Base-by-base conservation (phyloP, 768 basidiomycete genomes). In the Xerocomellus amylosporus region DNA sequence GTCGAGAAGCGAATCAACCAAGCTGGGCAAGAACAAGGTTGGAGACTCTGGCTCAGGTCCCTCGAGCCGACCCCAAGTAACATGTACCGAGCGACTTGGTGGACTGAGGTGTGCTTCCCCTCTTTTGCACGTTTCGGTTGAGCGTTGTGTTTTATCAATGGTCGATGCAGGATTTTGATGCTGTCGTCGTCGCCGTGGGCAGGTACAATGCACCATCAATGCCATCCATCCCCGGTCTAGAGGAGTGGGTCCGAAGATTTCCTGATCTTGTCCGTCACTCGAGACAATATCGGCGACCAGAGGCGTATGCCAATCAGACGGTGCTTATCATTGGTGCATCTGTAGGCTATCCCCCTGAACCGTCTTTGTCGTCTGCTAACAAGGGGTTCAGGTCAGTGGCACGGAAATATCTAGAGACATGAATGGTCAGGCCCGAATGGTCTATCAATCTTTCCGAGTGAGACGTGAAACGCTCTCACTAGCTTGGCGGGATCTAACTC, bases 211-310 rank as follows among this genome's bases (percentile, higher is more conserved):
- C 61, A 26, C 54, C 61, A 15, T 55, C 37, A 1, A 51, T 63
- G 61, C 62, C 58, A 0, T 10, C 45, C 20, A 63, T 63, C 17
- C 54, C 58, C 0, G 61, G 58, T 24, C 33, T 59, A 20, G 54
- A n/a, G 20, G 49, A 51, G 1, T 63, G 62, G 54, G 46, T 33
- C 1, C 53, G 62, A 6, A 60, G 56, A 7, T 77, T 74, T 62
- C 73, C 77, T 0, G 60, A 61, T 1, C 54, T 59, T 4, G 54
- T 79, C 24, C 55, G 59, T 10, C 78, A 79, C 56, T 74, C 77
- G 9, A 62, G 77, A 34, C 73, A 75, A 42, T 80, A 79, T 55
- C 67, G 77, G 7, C 62, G 62, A 42, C 78, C 79, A 2, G 71
- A 76, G 30, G 36, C 54, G 2, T 74, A 69, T 37, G 28, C 46